phyloP scores from a whole-genome alignment of 768 basidiomycete genomes.

The Lentinula sp. region DNA sequence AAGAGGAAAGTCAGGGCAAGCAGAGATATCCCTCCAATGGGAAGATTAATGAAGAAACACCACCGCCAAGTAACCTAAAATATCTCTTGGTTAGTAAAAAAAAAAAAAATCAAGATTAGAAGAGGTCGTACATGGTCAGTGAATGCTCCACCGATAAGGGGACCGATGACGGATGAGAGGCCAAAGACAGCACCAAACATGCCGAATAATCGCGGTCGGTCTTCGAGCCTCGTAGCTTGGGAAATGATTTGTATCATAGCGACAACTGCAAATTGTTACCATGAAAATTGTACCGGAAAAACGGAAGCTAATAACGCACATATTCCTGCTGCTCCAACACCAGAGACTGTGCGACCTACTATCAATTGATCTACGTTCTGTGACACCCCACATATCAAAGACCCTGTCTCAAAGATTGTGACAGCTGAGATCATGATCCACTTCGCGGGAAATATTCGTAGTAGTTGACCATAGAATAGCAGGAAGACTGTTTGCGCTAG shows the following conservation, averaged over 20 bases:
- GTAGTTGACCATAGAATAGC: slow-evolving; percentile 22
- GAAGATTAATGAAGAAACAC: slow-evolving; percentile 14
- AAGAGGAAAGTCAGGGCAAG: slow-evolving; percentile 8
- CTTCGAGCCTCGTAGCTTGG: slow-evolving; percentile 20
- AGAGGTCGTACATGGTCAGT: slow-evolving; percentile 12
- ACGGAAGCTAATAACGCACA: neutral
- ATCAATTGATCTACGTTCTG: slow-evolving; percentile 21
- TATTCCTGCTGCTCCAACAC: slow-evolving; percentile 35
- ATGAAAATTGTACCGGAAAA: neutral
- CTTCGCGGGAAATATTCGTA: slow-evolving; percentile 25
- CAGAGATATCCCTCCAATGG: slow-evolving; percentile 13
- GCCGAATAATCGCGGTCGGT: slow-evolving; percentile 28
- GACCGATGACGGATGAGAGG: slow-evolving; percentile 14
- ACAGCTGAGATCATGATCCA: slow-evolving; percentile 12
- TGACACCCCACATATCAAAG: slow-evolving; percentile 29
- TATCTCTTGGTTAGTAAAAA: neutral
- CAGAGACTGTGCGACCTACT: slow-evolving; percentile 35
- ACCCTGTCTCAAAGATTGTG: slow-evolving; percentile 36
- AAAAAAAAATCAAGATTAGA: too few relatives aligned
- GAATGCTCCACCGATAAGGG: slow-evolving; percentile 23
- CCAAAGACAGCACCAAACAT: slow-evolving; percentile 24
- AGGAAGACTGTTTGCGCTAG: slow-evolving; percentile 18
- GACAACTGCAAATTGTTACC: neutral
- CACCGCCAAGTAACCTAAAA: neutral
- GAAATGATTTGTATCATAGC: slow-evolving; percentile 11